Evolutionary conservation across 2,329 filamentous ascomycete species (phyloP).

Genomic region (Phyllosticta ampelicida): DNA sequence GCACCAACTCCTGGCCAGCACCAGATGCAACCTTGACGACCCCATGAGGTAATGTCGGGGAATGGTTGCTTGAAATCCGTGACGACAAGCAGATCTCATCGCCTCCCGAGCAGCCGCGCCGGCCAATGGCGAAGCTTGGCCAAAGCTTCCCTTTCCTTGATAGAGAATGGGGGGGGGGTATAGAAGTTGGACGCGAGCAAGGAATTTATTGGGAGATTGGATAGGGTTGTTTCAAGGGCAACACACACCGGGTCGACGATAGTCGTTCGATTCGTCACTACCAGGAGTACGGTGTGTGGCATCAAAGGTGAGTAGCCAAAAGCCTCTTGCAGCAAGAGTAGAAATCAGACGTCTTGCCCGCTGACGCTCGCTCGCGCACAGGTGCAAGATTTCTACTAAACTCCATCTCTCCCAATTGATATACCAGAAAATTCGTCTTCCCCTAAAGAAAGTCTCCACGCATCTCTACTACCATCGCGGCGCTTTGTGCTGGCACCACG

Average conservation of each 20-base stretch:
- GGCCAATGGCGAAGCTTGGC: neutral
- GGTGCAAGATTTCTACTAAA: neutral
- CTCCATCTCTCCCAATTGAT: neutral
- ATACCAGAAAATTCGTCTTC: neutral
- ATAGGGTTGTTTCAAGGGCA: constrained; percentile 8
- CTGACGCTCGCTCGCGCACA: neutral
- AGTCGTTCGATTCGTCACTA: constrained; percentile 3
- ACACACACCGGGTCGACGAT: constrained; percentile 1
- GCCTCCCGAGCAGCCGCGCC: neutral
- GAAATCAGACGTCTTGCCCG: neutral
- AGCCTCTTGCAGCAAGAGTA: neutral
- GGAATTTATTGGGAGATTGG: constrained; percentile 9
- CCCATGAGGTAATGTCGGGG: neutral
- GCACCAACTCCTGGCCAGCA: constrained; percentile 2
- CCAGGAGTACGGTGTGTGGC: neutral
- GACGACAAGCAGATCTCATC: constrained; percentile 1
- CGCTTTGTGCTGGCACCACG: neutral
- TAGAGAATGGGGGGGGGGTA: constrained; percentile 10
- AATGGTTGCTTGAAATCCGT: constrained; percentile 4
- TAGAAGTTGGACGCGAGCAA: constrained; percentile 1
- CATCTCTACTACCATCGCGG: neutral
- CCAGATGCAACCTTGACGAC: constrained; percentile 4
- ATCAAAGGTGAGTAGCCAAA: neutral
- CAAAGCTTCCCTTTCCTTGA: neutral
- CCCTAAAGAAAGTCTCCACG: neutral